Base-by-base conservation (phyloP, 1,284 basidiomycete genomes). In the Apiotrichum porosum region DNA sequence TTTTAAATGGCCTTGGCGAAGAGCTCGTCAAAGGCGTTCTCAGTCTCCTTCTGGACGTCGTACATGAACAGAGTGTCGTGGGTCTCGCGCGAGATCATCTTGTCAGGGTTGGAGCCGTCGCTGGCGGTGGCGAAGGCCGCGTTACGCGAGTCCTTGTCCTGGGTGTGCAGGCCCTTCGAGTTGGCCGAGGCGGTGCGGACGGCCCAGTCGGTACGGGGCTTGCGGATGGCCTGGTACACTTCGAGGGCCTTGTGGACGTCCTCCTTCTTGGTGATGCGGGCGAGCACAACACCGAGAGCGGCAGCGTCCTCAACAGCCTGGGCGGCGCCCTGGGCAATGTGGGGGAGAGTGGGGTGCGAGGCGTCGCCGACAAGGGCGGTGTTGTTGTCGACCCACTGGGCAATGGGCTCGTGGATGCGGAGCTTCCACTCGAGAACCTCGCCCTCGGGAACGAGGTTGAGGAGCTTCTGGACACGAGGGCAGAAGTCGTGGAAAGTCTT, bases 21-120 rank as follows among this genome's bases (percentile, higher is more conserved):
- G 12, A 51, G 42, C 32, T 45, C 47, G 42, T 59, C 59, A 42
- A 54, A 62, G 42, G 44, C 34, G 39, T 58, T 46, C 23, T 53
- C 58, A 3, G 62, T 48, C 40, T 62, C 62, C 42, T 55, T 51
- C 10, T 47, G 49, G 6, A 60, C 44, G 54, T 65, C 62, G 42
- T 57, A 53, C 18, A 40, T 39, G 48, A 61, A 65, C 37, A 65
- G 44, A n/a, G 40, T 58, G 37, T 57, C 54, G 47, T 65, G 62
- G 18, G 52, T 40, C 9, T 58, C 58, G 34, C 60, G 45, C 22
- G 45, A 48, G 46, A 55, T 48, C 53, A 55, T 55, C 63, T 87
- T 85, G 54, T 85, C 63, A 4, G 60, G 62, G 42, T 63, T 63
- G n/a, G 51, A 36, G 6, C 61, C 49, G 42, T 56, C 58, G 40